Conservation (phyloP, 1,284 basidiomycete species). For the Ceraceosorus guamensis region DNA sequence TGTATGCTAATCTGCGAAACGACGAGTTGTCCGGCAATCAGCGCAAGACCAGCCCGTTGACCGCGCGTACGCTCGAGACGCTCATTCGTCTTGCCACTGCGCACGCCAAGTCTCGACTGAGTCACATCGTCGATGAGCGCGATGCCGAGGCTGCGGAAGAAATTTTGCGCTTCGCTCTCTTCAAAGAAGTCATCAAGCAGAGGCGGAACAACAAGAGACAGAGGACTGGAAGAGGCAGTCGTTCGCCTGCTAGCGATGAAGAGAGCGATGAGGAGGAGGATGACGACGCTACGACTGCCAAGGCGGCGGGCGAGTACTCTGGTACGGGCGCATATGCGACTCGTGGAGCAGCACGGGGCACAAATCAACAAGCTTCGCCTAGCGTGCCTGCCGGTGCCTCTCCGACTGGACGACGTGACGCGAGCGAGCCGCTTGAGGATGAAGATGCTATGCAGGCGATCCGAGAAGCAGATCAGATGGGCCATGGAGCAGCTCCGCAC, state of each 20-base stretch:
- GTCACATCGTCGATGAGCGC: slow-evolving; percentile 69
- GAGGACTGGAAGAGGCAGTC: slow-evolving; percentile 19
- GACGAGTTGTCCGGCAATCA: slow-evolving; percentile 83
- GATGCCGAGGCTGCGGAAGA: slow-evolving; percentile 89
- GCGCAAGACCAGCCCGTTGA: slow-evolving; percentile 94
- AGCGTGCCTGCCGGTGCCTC: slow-evolving; percentile 1
- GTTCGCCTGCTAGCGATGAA: slow-evolving; percentile 46
- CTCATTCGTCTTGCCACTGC: slow-evolving; percentile 96
- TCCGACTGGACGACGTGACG: too few relatives aligned
- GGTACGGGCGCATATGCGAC: slow-evolving; percentile 31
- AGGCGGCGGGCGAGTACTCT: slow-evolving; percentile 8
- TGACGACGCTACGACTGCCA: slow-evolving; percentile 53
- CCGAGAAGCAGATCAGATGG: slow-evolving; percentile 31
- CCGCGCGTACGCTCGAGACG: slow-evolving; percentile 96
- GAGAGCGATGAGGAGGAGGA: slow-evolving; percentile 60
- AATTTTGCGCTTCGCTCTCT: slow-evolving; percentile 92
- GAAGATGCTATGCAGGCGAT: slow-evolving; percentile 17
- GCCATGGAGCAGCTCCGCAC: slow-evolving; percentile 24
- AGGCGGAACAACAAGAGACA: slow-evolving; percentile 52
- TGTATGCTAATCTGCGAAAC: slow-evolving; percentile 86
- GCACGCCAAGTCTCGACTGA: slow-evolving; percentile 90
- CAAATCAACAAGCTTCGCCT: background rate
- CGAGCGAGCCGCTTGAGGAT: background rate
- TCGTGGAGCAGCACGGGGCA: slow-evolving; percentile 14
- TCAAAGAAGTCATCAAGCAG: slow-evolving; percentile 83